phyloP scores from a whole-genome alignment of 345 rosid genomes.

The Acer campestre region DNA sequence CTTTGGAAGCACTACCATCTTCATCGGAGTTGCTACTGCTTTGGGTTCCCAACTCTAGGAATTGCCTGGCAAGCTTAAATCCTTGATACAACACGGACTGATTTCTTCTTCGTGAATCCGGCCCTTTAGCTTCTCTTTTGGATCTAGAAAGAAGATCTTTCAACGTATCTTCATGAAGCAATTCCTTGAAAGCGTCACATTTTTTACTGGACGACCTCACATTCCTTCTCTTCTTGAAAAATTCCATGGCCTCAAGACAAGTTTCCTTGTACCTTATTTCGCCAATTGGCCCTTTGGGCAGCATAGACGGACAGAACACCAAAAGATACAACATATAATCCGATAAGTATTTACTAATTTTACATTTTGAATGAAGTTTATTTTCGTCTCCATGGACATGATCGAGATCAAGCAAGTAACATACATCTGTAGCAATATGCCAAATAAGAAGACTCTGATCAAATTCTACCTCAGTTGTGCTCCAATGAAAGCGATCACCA shows the following conservation, averaged over 20 bases:
- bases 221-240: not conserved
- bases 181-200: not conserved
- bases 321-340: conserved; percentile 26
- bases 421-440: conserved; percentile 15
- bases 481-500: not conserved
- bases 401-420: not conserved
- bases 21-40: too few relatives aligned
- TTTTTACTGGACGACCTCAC: not conserved
- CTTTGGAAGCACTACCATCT: not conserved
- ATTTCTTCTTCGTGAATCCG: too few relatives aligned
- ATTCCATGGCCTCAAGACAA: not conserved
- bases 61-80: not conserved
- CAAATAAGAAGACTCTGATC: conserved; percentile 11
- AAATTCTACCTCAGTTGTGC: not conserved
- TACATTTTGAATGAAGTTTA: not conserved
- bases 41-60: too few relatives aligned
- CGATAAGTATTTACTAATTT: conserved; percentile 17
- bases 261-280: conserved; percentile 10
- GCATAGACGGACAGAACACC: conserved; percentile 16
- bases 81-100: conserved; percentile 5
- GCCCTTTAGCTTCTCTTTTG: too few relatives aligned
- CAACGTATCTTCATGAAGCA: not conserved
- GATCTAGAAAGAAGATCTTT: too few relatives aligned
- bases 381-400: not conserved
- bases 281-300: conserved; percentile 11